Percentiles rank a stretch among this genome's conserved stretches.
Conservation (phyloP, 495 filamentous ascomycete genomes). For the Talaromyces stipitatus region DNA sequence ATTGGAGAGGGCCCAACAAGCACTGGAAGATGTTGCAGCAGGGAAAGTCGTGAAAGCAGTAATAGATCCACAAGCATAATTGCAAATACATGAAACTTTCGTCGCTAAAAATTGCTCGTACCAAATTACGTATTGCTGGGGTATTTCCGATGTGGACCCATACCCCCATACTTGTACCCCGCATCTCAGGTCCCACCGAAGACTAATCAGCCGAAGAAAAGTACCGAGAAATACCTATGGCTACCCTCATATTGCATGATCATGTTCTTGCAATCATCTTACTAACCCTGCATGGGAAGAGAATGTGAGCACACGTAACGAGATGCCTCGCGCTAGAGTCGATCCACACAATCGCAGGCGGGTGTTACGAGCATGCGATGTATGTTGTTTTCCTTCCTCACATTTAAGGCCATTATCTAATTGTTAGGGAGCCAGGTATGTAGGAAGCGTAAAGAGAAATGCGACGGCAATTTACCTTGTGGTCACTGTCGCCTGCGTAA, state of each 20-base stretch:
- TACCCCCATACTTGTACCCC: neutral
- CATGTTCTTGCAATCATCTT: no score
- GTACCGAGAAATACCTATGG: neutral
- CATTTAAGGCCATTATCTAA: neutral
- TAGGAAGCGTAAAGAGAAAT: conserved; percentile 76
- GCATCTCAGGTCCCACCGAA: neutral
- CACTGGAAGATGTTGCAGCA: neutral
- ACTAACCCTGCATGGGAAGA: neutral
- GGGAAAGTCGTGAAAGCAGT: neutral
- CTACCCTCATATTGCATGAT: no score
- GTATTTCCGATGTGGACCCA: neutral
- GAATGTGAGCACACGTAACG: neutral
- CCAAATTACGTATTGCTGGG: neutral
- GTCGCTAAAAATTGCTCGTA: neutral
- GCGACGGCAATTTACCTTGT: conserved; percentile 64
- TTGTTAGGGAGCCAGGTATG: conserved; percentile 25
- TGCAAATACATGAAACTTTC: neutral
- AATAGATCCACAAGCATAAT: neutral
- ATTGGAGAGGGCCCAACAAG: no score
- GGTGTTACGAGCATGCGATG: conserved; percentile 48
- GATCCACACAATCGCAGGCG: conserved; percentile 29
- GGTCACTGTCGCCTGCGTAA: neutral
- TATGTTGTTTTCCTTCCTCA: conserved; percentile 31
- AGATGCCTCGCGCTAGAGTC: conserved; percentile 32
- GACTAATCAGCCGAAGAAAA: neutral